phyloP scores from a whole-genome alignment of 306 rosid genomes.

The Rubus parviflorus region DNA sequence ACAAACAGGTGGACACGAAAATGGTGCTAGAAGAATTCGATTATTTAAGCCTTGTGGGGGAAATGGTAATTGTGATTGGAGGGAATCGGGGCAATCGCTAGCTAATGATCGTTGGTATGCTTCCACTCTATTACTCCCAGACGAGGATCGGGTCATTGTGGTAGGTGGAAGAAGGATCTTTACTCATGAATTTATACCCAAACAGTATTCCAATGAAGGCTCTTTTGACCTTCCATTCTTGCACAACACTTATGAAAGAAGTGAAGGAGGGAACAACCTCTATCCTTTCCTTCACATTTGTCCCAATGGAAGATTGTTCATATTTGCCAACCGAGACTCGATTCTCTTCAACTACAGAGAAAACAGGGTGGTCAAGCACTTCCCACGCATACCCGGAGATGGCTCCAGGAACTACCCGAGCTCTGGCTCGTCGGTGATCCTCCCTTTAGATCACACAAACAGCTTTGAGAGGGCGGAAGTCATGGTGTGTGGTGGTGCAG shows the following conservation, averaged over 20 bases:
- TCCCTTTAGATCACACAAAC: constrained; percentile 62
- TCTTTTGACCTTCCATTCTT: constrained; percentile 60
- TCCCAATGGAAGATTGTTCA: constrained; percentile 69
- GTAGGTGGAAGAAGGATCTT: constrained; percentile 73
- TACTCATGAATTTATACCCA: constrained; percentile 68
- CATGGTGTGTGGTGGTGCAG: constrained; percentile 84
- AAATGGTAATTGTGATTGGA: constrained; percentile 54
- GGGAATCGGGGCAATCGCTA: constrained; percentile 28
- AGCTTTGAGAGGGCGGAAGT: constrained; percentile 53
- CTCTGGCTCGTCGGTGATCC: constrained; percentile 75
- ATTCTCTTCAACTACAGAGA: constrained; percentile 52
- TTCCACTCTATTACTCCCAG: constrained; percentile 55
- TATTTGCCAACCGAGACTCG: constrained; percentile 72
- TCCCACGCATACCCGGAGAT: constrained; percentile 64
- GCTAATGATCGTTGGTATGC: constrained; percentile 73
- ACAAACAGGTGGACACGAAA: constrained; percentile 60
- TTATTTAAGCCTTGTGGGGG: constrained; percentile 47
- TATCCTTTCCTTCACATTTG: constrained; percentile 83
- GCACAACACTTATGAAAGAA: constrained; percentile 43
- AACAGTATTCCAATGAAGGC: constrained; percentile 32
- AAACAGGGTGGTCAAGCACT: constrained; percentile 59
- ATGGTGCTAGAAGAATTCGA: constrained; percentile 49
- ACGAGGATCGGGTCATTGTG: constrained; percentile 48
- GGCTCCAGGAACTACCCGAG: constrained; percentile 80
- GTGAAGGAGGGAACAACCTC: constrained; percentile 53